Evolutionary conservation across 176 grass and related monocot genomes (phyloP).

Genomic region (Zea luxurians): DNA sequence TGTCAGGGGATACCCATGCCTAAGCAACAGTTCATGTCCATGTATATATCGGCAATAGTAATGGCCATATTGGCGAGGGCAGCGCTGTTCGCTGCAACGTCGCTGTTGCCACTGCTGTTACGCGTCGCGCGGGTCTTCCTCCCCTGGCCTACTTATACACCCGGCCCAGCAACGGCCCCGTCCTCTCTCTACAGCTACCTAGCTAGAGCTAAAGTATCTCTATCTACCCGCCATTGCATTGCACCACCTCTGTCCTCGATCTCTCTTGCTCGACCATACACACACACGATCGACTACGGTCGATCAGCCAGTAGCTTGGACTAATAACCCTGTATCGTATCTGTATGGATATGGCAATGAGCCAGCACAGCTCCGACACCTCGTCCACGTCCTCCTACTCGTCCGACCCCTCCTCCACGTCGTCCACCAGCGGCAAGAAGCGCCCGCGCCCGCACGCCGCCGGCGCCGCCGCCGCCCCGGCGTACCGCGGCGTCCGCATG

Average conservation of each 20-base stretch:
- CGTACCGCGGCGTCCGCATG: conserved; percentile 82
- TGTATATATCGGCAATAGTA: neutral
- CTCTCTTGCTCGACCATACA: neutral
- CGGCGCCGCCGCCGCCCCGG: neutral
- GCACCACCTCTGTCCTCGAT: neutral
- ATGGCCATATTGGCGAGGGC: neutral
- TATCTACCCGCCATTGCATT: too few relatives aligned
- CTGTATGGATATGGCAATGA: neutral
- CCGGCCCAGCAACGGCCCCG: neutral
- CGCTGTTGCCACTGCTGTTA: conserved; percentile 19
- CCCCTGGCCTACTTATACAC: neutral
- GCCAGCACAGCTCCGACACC: conserved; percentile 40
- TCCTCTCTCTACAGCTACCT: too few relatives aligned
- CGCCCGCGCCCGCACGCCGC: neutral
- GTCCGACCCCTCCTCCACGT: conserved; percentile 15
- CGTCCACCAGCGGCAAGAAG: conserved; percentile 17
- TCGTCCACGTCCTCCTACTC: conserved; percentile 30
- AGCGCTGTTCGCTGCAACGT: conserved; percentile 10
- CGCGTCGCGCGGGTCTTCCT: neutral
- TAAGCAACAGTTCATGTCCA: neutral
- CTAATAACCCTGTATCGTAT: too few relatives aligned
- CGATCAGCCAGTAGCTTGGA: too few relatives aligned
- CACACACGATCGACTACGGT: neutral
- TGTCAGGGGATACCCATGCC: neutral
- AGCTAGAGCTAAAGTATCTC: too few relatives aligned